Evolutionary conservation across 768 basidiomycete genomes (phyloP), one percentile per base, ranked within the genome.

Genomic region (Pisolithus albus): DNA sequence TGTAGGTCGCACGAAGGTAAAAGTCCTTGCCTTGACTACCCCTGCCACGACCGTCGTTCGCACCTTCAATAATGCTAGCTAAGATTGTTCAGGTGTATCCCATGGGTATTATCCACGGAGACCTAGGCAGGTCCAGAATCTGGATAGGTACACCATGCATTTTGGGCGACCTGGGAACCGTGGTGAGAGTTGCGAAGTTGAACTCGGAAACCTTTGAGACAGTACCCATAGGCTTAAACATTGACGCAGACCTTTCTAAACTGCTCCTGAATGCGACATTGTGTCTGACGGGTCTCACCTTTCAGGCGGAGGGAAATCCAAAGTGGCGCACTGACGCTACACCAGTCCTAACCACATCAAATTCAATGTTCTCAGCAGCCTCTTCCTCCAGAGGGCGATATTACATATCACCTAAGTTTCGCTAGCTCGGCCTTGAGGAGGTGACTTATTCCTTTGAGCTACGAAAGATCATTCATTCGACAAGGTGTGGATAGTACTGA

Each of bases 31-130:
- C 86, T 79, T 98, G 95, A 57, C 91, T 85, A 78, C 95, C 95
- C 76, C 95, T 75, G 68, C 95, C 95, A 66, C 89, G 83, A 49
- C 94, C 94, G 59, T 96, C 94, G 62, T 92, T 92, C 24, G 94
- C 95, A 59, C 95, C 95, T 67, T 97, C 95, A 56, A 97, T 96
- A 56, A 98, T 98, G 75, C 96, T 95, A 56, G 92, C 86, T 91
- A 56, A 54, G 19, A 53, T 50, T 64, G 47, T 65, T 59, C 37
- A 47, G 40, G 42, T 8, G 28, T 30, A 32, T 50, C 19, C 21
- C 36, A 13, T 28, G 21, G n/a, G 26, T 37, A 16, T 44, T 48
- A 28, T 1, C 16, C 37, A 15, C 7, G 16, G 13, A 11, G 23
- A 74, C 86, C 63, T 61, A 89, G 89, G 92, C 52, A 94, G 70